phyloP scores from a whole-genome alignment of 1,139 yeast species.

The Debaryomycetaceae sp. region DNA sequence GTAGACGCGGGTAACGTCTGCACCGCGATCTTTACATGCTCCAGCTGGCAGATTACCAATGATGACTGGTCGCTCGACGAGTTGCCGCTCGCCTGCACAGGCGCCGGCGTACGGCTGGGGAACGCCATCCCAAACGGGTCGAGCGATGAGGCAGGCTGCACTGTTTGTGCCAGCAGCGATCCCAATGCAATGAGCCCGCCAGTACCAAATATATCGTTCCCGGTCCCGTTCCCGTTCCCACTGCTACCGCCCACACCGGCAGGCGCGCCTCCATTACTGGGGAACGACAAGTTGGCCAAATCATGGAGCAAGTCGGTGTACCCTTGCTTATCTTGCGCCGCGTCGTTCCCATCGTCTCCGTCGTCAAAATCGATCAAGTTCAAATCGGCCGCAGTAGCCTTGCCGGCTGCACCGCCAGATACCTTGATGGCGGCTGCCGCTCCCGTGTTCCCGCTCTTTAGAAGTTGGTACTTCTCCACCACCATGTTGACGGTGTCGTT shows the following conservation, averaged over 20 bases:
- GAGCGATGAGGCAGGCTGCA: conserved; percentile 9
- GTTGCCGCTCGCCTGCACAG: conserved; percentile 9
- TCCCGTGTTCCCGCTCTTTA: conserved; percentile 53
- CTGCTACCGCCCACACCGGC: conserved; percentile 15
- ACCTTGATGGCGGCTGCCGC: conserved; percentile 51
- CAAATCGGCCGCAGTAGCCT: conserved; percentile 30
- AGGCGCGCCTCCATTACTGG: conserved; percentile 7
- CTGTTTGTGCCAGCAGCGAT: conserved; percentile 19
- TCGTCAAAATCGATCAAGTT: conserved; percentile 74
- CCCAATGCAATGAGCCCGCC: conserved; percentile 34
- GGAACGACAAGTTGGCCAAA: conserved; percentile 51
- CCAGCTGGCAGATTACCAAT: conserved; percentile 30
- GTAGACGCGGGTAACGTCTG: conserved; percentile 27
- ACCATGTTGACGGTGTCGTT: conserved; percentile 72
- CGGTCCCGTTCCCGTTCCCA: conserved; percentile 20
- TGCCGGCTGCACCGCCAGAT: conserved; percentile 15
- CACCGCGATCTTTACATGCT: conserved; percentile 43
- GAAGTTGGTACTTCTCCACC: conserved; percentile 53
- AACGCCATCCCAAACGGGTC: conserved; percentile 8
- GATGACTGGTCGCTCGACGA: conserved; percentile 1
- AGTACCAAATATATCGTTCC: conserved; percentile 27
- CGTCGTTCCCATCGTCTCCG: conserved; percentile 26
- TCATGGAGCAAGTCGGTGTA: conserved; percentile 64
- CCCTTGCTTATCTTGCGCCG: conserved; percentile 35
- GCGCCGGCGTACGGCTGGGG: conserved; percentile 31